These are phyloP conservation scores for Gracilaria vermiculophylla DNA, from an alignment of 23 red algal species.

Conservation along the genomic window DNA sequence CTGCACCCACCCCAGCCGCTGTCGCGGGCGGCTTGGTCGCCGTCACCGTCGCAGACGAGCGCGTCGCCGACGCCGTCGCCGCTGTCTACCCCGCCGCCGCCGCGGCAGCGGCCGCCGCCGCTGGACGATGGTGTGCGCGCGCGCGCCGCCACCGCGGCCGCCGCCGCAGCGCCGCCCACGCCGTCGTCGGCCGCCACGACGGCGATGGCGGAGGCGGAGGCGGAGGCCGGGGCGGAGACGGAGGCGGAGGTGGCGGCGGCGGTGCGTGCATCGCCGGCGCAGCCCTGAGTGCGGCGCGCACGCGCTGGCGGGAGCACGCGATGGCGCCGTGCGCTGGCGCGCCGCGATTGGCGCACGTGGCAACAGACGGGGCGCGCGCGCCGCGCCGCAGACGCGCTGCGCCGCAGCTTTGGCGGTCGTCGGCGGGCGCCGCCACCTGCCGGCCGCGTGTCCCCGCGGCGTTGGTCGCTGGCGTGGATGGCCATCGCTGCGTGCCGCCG, in stretches of 20 bases:
- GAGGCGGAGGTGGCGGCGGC: not conserved
- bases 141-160: too few species aligned
- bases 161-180: too few species aligned
- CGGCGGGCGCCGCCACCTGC: not conserved
- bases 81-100: too few species aligned
- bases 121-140: too few species aligned
- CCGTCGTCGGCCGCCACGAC: too few species aligned
- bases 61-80: not conserved
- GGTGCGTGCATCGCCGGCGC: not conserved
- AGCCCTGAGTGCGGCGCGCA: too few species aligned
- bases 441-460: not conserved
- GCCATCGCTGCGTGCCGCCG: too few species aligned
- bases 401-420: constrained; percentile 2
- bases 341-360: not conserved
- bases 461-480: too few species aligned
- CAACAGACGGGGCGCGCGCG: not conserved
- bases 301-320: not conserved
- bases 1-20: too few species aligned
- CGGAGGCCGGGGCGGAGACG: not conserved
- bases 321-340: not conserved
- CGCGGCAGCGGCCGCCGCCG: too few species aligned
- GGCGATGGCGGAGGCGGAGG: not conserved
- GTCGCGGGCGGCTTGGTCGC: too few species aligned
- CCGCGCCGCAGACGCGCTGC: not conserved
- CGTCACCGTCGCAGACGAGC: not conserved